Evolutionary conservation across 768 basidiomycete species (phyloP).

Genomic region (Psilocybe sp.): DNA sequence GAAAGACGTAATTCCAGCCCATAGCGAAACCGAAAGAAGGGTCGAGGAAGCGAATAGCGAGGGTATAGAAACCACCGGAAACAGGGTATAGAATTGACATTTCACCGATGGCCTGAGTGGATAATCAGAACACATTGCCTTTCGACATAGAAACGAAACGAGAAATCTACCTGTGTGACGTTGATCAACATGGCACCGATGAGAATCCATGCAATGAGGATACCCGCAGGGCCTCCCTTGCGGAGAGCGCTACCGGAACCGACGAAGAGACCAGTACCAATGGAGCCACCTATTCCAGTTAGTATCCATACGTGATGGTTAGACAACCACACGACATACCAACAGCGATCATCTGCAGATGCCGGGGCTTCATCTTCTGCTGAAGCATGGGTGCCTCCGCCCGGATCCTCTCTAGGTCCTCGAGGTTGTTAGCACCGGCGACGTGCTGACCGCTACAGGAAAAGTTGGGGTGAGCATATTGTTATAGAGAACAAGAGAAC

Average conservation of each 20-base stretch:
- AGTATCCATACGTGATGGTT: neutral
- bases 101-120: constrained; percentile 42
- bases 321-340: constrained; percentile 25
- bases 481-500: neutral
- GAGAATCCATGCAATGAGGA: constrained; percentile 43
- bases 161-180: constrained; percentile 36
- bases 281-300: constrained; percentile 35
- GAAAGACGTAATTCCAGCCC: constrained; percentile 49
- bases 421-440: constrained; percentile 29
- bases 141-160: neutral
- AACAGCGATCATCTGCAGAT: constrained; percentile 47
- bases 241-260: constrained; percentile 40
- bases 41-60: constrained; percentile 43
- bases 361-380: constrained; percentile 46
- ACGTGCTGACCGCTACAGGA: constrained; percentile 35
- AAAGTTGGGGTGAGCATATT: neutral
- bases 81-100: constrained; percentile 48
- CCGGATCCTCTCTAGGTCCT: constrained; percentile 32
- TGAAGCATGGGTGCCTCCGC: constrained; percentile 44
- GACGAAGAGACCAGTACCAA: constrained; percentile 48
- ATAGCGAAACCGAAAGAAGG: constrained; percentile 47
- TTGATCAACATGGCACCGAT: constrained; percentile 48
- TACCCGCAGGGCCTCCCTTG: constrained; percentile 39
- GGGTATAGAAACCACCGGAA: constrained; percentile 47
- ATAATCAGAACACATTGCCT: neutral